Percentiles rank a stretch among this genome's conserved stretches.
phyloP scores from a whole-genome alignment of 768 basidiomycete species.

The Tulasnella sp. region DNA sequence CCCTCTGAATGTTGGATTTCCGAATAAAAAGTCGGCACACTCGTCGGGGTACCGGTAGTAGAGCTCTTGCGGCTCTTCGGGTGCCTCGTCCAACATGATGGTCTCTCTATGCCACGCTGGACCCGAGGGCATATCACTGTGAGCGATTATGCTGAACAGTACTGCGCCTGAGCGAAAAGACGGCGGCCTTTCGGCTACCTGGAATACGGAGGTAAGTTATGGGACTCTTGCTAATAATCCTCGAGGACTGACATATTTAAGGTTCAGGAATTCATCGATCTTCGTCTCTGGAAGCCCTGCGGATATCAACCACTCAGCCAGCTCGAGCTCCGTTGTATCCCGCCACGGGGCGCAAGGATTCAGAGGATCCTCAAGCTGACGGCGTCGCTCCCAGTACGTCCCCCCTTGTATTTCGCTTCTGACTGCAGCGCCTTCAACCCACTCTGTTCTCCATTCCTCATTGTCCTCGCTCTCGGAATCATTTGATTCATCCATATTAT shows the following conservation, averaged over 20 bases:
- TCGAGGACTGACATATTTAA: background rate
- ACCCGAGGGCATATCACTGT: slow-evolving; percentile 10
- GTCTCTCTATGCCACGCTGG: background rate
- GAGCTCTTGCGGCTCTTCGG: slow-evolving; percentile 8
- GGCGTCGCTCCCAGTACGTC: background rate
- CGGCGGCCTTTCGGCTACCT: background rate
- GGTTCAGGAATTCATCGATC: slow-evolving; percentile 4
- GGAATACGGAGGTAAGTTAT: no score
- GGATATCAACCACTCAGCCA: slow-evolving; percentile 14
- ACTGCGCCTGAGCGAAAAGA: background rate
- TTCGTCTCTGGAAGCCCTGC: slow-evolving; percentile 3
- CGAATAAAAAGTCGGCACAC: background rate
- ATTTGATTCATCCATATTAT: no score
- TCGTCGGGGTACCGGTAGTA: slow-evolving; percentile 3
- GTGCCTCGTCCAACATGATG: background rate
- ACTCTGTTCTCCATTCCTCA: no score
- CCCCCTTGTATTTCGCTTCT: no score
- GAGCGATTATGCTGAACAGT: background rate
- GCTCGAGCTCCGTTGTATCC: background rate
- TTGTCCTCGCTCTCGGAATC: no score
- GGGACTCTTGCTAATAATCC: no score
- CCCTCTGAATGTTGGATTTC: no score
- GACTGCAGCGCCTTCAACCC: no score
- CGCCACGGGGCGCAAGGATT: background rate
- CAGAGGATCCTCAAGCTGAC: background rate